These are phyloP conservation scores for Rhytidhysteron rufulum DNA, from an alignment of 2,329 filamentous ascomycete genomes.

Conservation along the genomic window DNA sequence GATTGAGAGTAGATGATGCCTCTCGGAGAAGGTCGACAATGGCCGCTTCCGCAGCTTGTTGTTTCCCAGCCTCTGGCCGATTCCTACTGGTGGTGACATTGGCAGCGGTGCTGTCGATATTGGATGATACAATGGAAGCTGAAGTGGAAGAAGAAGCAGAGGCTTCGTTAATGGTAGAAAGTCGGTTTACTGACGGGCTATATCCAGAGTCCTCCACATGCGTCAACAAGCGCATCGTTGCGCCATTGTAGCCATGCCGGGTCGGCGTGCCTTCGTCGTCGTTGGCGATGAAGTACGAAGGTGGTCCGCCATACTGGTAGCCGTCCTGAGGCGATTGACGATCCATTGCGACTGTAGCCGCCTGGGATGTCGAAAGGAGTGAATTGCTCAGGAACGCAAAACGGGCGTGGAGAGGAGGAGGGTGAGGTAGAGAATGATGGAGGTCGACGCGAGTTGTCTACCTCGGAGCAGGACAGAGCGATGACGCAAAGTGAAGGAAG, in stretches of 20 bases:
- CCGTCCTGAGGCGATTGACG: slow-evolving; percentile 30
- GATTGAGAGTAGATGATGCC: slow-evolving; percentile 29
- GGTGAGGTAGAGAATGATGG: too few relatives aligned
- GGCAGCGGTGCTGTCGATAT: slow-evolving; percentile 29
- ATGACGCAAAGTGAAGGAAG: too few relatives aligned
- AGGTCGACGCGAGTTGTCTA: too few relatives aligned
- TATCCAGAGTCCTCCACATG: slow-evolving; percentile 42
- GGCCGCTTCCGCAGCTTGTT: slow-evolving; percentile 32
- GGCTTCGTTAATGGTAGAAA: slow-evolving; percentile 7
- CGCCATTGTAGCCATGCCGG: slow-evolving; percentile 33
- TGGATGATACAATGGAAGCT: slow-evolving; percentile 30
- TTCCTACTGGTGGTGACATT: slow-evolving; percentile 25
- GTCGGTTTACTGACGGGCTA: slow-evolving; percentile 40
- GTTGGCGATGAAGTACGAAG: slow-evolving; percentile 39
- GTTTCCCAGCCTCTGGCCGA: slow-evolving; percentile 25
- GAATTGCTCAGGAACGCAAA: too few relatives aligned
- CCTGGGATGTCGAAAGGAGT: too few relatives aligned
- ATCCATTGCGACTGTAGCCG: slow-evolving; percentile 24
- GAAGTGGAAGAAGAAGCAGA: slow-evolving; percentile 11
- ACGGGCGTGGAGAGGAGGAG: too few relatives aligned
- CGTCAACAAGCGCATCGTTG: slow-evolving; percentile 50
- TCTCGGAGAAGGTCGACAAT: slow-evolving; percentile 44
- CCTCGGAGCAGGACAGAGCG: too few relatives aligned
- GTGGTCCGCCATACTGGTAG: slow-evolving; percentile 37
- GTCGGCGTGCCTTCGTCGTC: slow-evolving; percentile 35